Conservation (phyloP, 441 rosid genomes). For the Adansonia rubrostipa region DNA sequence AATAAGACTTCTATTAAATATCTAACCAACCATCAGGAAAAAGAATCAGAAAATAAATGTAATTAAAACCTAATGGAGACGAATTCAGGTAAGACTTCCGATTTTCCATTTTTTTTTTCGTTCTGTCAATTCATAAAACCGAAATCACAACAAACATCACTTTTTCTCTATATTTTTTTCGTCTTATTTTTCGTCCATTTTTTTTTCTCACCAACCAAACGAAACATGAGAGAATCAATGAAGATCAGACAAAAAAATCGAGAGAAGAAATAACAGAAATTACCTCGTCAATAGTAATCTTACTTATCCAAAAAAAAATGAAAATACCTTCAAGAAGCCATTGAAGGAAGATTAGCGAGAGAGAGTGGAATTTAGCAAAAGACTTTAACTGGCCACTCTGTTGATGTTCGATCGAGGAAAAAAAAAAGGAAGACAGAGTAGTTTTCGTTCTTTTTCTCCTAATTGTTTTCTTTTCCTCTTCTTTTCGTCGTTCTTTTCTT, state of each 20-base stretch:
- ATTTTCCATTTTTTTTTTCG: neutral
- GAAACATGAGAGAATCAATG: neutral
- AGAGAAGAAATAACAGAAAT: neutral
- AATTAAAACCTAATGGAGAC: neutral
- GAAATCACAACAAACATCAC: neutral
- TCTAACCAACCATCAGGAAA: neutral
- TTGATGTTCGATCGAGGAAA: slow-evolving; percentile 12
- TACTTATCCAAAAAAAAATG: no score
- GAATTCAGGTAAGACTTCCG: neutral
- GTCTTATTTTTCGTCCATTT: neutral
- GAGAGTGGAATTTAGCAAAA: slow-evolving; percentile 19
- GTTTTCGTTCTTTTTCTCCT: slow-evolving; percentile 9
- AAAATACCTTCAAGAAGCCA: slow-evolving; percentile 39
- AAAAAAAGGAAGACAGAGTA: slow-evolving; percentile 1
- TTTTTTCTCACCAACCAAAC: slow-evolving; percentile 23
- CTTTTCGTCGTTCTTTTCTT: neutral
- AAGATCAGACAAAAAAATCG: neutral
- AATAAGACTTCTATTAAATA: neutral
- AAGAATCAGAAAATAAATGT: neutral
- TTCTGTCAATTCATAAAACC: neutral
- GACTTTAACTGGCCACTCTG: neutral
- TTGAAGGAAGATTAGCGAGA: slow-evolving; percentile 13
- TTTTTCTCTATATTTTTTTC: neutral
- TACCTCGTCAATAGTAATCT: no score
- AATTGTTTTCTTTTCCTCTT: neutral